These are phyloP conservation scores for Ambrosia trifida DNA, from an alignment of 129 eudicot species.

Conservation along the genomic window DNA sequence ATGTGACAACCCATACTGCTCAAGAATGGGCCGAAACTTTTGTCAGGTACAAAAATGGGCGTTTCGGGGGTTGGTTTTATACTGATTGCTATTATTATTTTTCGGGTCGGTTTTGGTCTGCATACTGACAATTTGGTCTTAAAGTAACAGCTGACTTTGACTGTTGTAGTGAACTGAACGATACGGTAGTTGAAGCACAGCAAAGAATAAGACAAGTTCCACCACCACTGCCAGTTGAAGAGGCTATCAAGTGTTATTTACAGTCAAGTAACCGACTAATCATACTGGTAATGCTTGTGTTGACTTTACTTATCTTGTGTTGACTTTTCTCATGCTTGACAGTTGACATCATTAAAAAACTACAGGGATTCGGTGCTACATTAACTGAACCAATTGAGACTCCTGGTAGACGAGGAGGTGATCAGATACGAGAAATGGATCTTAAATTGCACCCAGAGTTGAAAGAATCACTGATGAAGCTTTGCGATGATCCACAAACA, in stretches of 20 bases:
- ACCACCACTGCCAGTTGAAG: slow-evolving; percentile 55
- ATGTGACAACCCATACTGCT: slow-evolving; percentile 91
- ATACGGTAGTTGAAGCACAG: slow-evolving; percentile 91
- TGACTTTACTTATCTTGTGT: not conserved
- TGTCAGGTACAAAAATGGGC: slow-evolving; percentile 57
- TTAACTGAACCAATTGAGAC: slow-evolving; percentile 84
- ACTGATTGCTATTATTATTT: not conserved
- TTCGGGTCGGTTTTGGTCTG: not conserved
- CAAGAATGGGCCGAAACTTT: slow-evolving; percentile 98
- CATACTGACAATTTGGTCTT: not conserved
- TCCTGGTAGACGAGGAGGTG: slow-evolving; percentile 86
- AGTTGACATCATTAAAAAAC: not conserved
- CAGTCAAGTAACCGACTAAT: slow-evolving; percentile 74
- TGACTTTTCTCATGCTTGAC: slow-evolving; percentile 3
- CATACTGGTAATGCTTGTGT: slow-evolving; percentile 64
- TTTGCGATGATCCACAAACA: slow-evolving; percentile 77
- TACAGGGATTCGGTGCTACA: slow-evolving; percentile 90
- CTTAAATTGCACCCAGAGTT: slow-evolving; percentile 84
- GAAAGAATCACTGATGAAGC: slow-evolving; percentile 55
- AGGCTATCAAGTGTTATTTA: slow-evolving; percentile 58
- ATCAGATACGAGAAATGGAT: slow-evolving; percentile 96
- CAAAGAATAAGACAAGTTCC: slow-evolving; percentile 81
- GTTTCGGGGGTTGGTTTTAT: not conserved
- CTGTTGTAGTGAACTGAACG: slow-evolving; percentile 68
- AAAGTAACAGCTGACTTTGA: not conserved